Base-by-base conservation (phyloP, 2,329 filamentous ascomycete species). In the Paraconiothyrium sp. region DNA sequence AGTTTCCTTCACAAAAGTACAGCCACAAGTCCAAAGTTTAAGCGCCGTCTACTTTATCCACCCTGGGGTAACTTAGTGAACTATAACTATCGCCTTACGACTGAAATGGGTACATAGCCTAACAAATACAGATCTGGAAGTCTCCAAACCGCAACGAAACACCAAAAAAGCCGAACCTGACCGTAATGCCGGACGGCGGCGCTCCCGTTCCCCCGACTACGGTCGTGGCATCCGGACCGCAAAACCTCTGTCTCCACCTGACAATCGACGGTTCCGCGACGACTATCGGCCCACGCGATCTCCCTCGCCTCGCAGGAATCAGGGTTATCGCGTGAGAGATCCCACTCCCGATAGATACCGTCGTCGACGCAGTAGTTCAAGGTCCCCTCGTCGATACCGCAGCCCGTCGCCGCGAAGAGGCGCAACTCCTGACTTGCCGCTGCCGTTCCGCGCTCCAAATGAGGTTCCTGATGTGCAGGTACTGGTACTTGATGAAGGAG, bases 401-500 rank as follows among this genome's bases (percentile, higher is more conserved):
- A 94, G 90, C 62, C 89, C 89, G 3, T 93, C 89, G 63, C 92
- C 92, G 72, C 79, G 84, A 54, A 72, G 70, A 79, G 85, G 90
- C 57, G 81, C 83, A 37, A 88, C 91, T 64, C 82, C 86, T 43
- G 86, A 87, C 39, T 82, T 93, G 13, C 90, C 91, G 34, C 86
- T 97, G 8, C 92, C 93, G 47, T 87, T 89, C 59, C 86, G 93
- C 60, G 87, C 89, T 60, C 89, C 92, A 4, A 83, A 86, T 60
- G 88, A 95, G 66, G 89, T 97, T 24, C 94, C 94, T 2, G 93
- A 98, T 70, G 91, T 97, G 16, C 93, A 97, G 76, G 88, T 98
- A 34, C 87, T 97, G 32, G 86, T 96, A 5, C 84, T 94, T 48
- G 89, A 94, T 66, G 89, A 93, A 67, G 67, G 65, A 30, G 85